Conservation (phyloP, 2,329 filamentous ascomycete genomes). For the Hypomyces rosellus region DNA sequence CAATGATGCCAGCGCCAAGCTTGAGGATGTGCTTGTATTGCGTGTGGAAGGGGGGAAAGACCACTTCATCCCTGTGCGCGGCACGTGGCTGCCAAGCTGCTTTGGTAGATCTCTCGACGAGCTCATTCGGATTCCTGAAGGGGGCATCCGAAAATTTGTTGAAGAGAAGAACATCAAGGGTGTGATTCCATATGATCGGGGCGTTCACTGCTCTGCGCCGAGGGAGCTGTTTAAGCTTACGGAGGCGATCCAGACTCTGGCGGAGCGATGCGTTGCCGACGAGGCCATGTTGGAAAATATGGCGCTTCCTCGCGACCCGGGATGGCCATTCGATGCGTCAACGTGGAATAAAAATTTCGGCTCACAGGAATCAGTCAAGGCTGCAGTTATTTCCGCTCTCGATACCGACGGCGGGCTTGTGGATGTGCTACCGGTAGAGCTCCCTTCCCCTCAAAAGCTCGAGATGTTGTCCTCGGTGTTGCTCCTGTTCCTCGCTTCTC, state of each 20-base stretch:
- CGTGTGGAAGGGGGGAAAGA: slow-evolving; percentile 79
- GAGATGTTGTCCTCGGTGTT: slow-evolving; percentile 69
- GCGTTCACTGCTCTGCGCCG: slow-evolving; percentile 71
- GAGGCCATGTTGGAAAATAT: slow-evolving; percentile 54
- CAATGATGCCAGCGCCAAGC: slow-evolving; percentile 57
- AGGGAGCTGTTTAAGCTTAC: slow-evolving; percentile 86
- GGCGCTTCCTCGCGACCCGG: slow-evolving; percentile 45
- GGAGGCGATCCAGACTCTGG: slow-evolving; percentile 60
- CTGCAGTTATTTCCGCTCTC: slow-evolving; percentile 55
- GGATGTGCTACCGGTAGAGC: slow-evolving; percentile 55
- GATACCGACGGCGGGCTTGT: slow-evolving; percentile 62
- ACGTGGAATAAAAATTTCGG: slow-evolving; percentile 25
- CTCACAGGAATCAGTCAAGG: slow-evolving; percentile 24
- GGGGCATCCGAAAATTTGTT: slow-evolving; percentile 59
- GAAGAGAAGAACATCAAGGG: slow-evolving; percentile 33
- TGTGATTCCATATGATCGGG: slow-evolving; percentile 49
- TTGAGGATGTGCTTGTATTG: slow-evolving; percentile 86
- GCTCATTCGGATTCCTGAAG: slow-evolving; percentile 76
- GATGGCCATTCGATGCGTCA: slow-evolving; percentile 53
- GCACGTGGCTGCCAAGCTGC: slow-evolving; percentile 71
- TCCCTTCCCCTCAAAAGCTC: slow-evolving; percentile 59
- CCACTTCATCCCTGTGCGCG: slow-evolving; percentile 81
- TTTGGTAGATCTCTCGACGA: slow-evolving; percentile 85
- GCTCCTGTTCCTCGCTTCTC: slow-evolving; percentile 64
- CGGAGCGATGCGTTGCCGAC: slow-evolving; percentile 53